Base-by-base conservation (phyloP, 768 basidiomycete genomes). In the Nidularia sp. region DNA sequence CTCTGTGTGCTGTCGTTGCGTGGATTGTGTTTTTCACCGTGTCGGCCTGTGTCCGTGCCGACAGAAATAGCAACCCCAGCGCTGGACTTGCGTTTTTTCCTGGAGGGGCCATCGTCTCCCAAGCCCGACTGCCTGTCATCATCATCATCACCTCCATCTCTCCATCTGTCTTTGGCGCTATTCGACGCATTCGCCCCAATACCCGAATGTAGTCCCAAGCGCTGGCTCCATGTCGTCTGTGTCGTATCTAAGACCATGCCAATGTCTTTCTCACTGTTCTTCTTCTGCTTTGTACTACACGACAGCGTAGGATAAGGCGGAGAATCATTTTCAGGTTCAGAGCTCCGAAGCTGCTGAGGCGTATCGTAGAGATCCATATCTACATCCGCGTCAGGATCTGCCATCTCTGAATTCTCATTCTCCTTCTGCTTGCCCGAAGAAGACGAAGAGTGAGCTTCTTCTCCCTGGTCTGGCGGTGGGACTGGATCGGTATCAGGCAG, bases 151-250 rank as follows among this genome's bases (percentile, higher is more conserved):
- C 22, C 45, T 13, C 22, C 45, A 15, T 46, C 45, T 46, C 22
- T 6, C 0, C 12, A 1, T 50, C 47, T 39, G 22, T 13, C 57
- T 15, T 42, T 47, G 18, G 56, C 56, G 45, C 56, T 54, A 34
- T 53, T 10, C 3, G 39, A 41, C 10, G 39, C 10, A 29, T 29
- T 29, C 25, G 4, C 25, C 4, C 25, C 4, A 29, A 29, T 4
- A 29, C 2, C 35, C 52, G 31, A 33, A 41, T 10, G 50, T 10
- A 18, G 18, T 25, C 12, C 13, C 10, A 48, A 12, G 5, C 7
- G 25, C 33, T 35, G 57, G 34, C 51, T 65, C 69, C 85, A 88
- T 1, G 67, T 60, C 2, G 85, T 79, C 4, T 69, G 64, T 3
- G 72, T 66, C 0, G 86, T 87, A 57, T 71, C 49, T 8, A 43